phyloP scores from a whole-genome alignment of 495 filamentous ascomycete species.

The Aspergillus bridgeri region DNA sequence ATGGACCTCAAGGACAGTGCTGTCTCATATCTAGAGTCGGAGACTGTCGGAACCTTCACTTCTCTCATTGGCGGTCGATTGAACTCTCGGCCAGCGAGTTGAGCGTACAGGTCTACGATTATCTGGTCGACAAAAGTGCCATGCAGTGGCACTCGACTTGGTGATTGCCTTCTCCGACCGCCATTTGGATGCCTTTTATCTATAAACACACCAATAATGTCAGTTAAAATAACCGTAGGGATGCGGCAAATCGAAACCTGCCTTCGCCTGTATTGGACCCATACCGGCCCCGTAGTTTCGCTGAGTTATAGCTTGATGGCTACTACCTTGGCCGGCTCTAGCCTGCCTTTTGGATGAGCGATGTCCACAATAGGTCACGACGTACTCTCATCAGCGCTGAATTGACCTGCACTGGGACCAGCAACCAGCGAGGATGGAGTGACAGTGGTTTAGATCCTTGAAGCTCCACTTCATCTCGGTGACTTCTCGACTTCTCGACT shows the following conservation, averaged over 20 bases:
- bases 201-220: neutral
- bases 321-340: constrained; percentile 31
- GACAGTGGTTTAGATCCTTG: too few relatives aligned
- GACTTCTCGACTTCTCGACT: neutral
- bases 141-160: too few relatives aligned
- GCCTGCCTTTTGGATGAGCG: constrained; percentile 24
- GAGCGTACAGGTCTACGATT: neutral
- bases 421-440: constrained; percentile 26
- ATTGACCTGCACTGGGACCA: constrained; percentile 25
- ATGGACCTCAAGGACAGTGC: neutral
- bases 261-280: neutral
- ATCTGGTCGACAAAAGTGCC: too few relatives aligned
- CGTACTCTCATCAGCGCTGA: constrained; percentile 27
- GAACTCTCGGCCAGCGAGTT: neutral
- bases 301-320: neutral
- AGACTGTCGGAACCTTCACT: neutral
- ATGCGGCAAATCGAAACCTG: neutral
- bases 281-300: neutral
- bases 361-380: constrained; percentile 29
- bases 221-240: neutral
- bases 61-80: neutral
- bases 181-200: neutral
- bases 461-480: too few relatives aligned
- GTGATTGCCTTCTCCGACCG: neutral
- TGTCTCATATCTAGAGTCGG: neutral